phyloP scores from a whole-genome alignment of 495 filamentous ascomycete genomes.

The Patellaria atrata region DNA sequence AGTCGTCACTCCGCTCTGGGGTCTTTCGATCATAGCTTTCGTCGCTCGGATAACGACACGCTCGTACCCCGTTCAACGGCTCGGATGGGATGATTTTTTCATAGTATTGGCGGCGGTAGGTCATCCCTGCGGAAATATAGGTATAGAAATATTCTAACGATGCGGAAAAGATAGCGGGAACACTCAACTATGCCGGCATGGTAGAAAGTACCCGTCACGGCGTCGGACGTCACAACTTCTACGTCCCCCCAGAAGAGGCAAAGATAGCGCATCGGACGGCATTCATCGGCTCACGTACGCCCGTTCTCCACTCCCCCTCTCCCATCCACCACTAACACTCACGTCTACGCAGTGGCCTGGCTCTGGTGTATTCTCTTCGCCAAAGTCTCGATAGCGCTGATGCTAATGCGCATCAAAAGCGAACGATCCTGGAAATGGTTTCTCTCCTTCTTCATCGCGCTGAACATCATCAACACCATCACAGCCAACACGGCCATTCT shows the following conservation, averaged over 20 bases:
- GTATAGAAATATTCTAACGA: not conserved
- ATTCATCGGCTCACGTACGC: too few relatives aligned
- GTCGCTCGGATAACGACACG: constrained; percentile 9
- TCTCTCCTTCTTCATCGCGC: constrained; percentile 19
- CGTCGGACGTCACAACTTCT: constrained; percentile 22
- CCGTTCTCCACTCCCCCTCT: too few relatives aligned
- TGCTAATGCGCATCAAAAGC: constrained; percentile 25
- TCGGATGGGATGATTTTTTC: constrained; percentile 17
- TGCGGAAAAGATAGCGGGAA: constrained; percentile 2
- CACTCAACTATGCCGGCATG: constrained; percentile 12
- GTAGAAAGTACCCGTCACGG: constrained; percentile 13
- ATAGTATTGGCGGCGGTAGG: constrained; percentile 8
- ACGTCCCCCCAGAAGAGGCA: constrained; percentile 8
- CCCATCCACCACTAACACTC: too few relatives aligned
- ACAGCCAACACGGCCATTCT: too few relatives aligned
- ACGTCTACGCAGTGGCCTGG: constrained; percentile 9
- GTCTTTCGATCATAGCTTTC: constrained; percentile 4
- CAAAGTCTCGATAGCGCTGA: constrained; percentile 25
- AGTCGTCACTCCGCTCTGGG: constrained; percentile 9
- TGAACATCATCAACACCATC: constrained; percentile 16
- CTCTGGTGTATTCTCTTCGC: constrained; percentile 20
- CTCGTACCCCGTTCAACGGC: not conserved
- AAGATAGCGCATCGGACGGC: constrained; percentile 18
- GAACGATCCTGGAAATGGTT: constrained; percentile 14
- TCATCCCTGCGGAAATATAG: constrained; percentile 1